Base-by-base conservation (phyloP, 129 eudicot genomes). In the Smallanthus sonchifolius region DNA sequence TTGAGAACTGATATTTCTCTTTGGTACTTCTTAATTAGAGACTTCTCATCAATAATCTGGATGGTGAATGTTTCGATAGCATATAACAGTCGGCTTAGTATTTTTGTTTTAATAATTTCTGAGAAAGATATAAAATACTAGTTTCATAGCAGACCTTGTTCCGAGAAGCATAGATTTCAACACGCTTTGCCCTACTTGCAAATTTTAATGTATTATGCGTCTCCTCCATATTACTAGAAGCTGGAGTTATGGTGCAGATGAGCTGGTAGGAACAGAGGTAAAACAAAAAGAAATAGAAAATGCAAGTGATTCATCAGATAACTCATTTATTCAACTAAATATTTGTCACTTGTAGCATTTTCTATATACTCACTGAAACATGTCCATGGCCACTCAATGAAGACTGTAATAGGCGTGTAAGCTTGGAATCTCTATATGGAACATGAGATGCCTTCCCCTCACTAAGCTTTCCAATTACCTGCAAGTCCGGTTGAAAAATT, bases 381-480 rank as follows among this genome's bases (percentile, higher is more conserved):
- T 91, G 99, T 71, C 99, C 99, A 54, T 92, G 99, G 47, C 97
- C 99, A 74, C 99, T 85, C 28, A 95, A 87, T 24, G 99, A 95
- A 28, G 99, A 95, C 80, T 95, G 99, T 17, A 95, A 84, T 64
- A 95, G 89, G 52, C 99, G 96, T 6, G 99, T 95, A 77, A 95
- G 99, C 79, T 95, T 95, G 66, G 99, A 95, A 84, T 95, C 99
- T 76, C 99, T 78, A 80, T 85, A 95, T 36, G 99, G 99, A 82
- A 95, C 93, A 82, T 95, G 99, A 65, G 97, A 83, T 71, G 99
- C 96, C 87, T 87, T 95, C 68, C 99, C 99, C 62, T 95, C 99
- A 76, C 97, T 95, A 17, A 95, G 90, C 83, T 95, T 95, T 45
- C 97, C 97, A 32, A 95, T 95, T 24, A 95, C 99, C 99, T 88